Conservation (phyloP, 192 early-diverging fungal genomes). For the Coemansia sp. region DNA sequence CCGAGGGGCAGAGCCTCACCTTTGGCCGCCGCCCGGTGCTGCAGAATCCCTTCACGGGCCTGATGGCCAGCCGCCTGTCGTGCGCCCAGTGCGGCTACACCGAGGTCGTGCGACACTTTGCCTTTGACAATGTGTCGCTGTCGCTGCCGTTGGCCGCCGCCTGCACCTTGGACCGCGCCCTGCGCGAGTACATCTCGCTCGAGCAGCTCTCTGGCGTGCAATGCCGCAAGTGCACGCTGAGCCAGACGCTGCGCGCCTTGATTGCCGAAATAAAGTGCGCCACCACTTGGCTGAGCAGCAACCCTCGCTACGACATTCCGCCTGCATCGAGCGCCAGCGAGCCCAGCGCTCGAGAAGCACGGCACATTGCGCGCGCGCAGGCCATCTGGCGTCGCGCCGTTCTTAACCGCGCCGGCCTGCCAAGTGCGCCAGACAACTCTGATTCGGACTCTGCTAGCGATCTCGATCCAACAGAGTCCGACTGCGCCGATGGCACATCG, state of each 20-base stretch:
- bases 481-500: neutral
- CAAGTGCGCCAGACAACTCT: neutral
- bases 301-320: conserved; percentile 30
- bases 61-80: conserved; percentile 74
- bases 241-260: conserved; percentile 46
- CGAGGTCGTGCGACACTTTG: conserved; percentile 74
- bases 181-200: conserved; percentile 45
- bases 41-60: conserved; percentile 74
- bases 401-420: conserved; percentile 11
- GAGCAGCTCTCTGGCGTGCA: conserved; percentile 46
- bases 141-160: conserved; percentile 59
- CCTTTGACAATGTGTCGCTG: conserved; percentile 82
- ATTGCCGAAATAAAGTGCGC: conserved; percentile 35
- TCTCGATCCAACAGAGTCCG: neutral
- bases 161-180: conserved; percentile 44
- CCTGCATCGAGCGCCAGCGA: neutral
- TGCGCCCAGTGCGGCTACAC: conserved; percentile 83
- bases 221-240: conserved; percentile 55
- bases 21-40: conserved; percentile 51
- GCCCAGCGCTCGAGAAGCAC: neutral
- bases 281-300: conserved; percentile 30
- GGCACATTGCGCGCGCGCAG: conserved; percentile 29
- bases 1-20: conserved; percentile 45
- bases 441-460: conserved; percentile 22
- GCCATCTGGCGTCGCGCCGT: conserved; percentile 37